These are phyloP conservation scores for Boletus fagicola DNA, from an alignment of 768 basidiomycete genomes.

Conservation along the genomic window DNA sequence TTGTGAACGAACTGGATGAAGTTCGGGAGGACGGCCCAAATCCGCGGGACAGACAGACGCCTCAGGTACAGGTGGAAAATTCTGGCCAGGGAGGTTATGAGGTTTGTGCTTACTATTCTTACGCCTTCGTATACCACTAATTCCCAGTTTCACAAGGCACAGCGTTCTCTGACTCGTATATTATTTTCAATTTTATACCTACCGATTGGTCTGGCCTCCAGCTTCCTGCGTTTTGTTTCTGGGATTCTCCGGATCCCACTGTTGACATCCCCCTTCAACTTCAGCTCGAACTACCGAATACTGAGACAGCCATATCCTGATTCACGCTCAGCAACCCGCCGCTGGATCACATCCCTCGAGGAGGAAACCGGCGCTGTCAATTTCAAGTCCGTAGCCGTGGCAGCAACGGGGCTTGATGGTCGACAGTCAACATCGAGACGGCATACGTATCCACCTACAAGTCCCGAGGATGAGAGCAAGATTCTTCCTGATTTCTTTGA, in stretches of 20 bases:
- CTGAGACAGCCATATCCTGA: constrained; percentile 37
- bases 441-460: constrained; percentile 28
- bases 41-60: background rate
- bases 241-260: constrained; percentile 65
- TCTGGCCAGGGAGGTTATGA: constrained; percentile 2
- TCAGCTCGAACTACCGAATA: constrained; percentile 42
- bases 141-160: background rate
- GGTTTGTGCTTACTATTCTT: background rate
- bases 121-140: background rate
- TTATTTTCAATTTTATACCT: constrained; percentile 46
- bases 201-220: constrained; percentile 48
- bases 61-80: background rate
- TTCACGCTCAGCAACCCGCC: constrained; percentile 58
- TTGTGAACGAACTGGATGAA: background rate
- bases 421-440: constrained; percentile 46
- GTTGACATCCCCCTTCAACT: constrained; percentile 52
- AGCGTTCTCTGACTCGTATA: constrained; percentile 8
- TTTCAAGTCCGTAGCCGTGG: constrained; percentile 41
- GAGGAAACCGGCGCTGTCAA: constrained; percentile 80
- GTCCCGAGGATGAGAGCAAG: constrained; percentile 38
- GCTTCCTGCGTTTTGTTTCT: constrained; percentile 62
- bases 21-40: background rate
- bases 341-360: constrained; percentile 79
- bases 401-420: constrained; percentile 39
- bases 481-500: constrained; percentile 78